A percentile compares a stretch with the other conserved stretches of the same genome.
Evolutionary conservation across 495 filamentous ascomycete species (phyloP).

Genomic region (Talaromyces borbonicus): DNA sequence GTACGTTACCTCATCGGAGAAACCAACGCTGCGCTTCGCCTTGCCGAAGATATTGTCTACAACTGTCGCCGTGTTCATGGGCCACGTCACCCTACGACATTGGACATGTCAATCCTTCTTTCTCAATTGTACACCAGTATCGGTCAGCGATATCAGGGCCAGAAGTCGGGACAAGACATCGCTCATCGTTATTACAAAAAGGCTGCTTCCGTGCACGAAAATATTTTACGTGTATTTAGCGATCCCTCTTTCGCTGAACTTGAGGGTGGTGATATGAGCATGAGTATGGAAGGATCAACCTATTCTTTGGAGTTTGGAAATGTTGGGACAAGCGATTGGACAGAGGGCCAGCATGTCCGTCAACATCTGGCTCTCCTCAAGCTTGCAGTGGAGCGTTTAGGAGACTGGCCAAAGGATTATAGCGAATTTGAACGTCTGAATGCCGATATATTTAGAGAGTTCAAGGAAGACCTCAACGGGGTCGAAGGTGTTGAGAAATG

Average conservation of each 20-base stretch:
- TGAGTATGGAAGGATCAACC: slow-evolving; percentile 10
- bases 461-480: slow-evolving; percentile 18
- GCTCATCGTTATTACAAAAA: slow-evolving; percentile 33
- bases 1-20: slow-evolving; percentile 27
- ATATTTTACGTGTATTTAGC: slow-evolving; percentile 24
- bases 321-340: slow-evolving; percentile 5
- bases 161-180: slow-evolving; percentile 24
- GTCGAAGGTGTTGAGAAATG: slow-evolving; percentile 29
- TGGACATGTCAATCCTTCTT: slow-evolving; percentile 29
- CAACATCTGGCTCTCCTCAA: slow-evolving; percentile 30
- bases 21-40: slow-evolving; percentile 20
- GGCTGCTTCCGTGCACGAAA: slow-evolving; percentile 28
- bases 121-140: slow-evolving; percentile 31
- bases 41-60: slow-evolving; percentile 34
- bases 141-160: slow-evolving; percentile 22
- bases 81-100: slow-evolving; percentile 21
- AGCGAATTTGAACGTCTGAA: slow-evolving; percentile 21
- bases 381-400: slow-evolving; percentile 28
- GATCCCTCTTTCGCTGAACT: slow-evolving; percentile 25
- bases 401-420: slow-evolving; percentile 33
- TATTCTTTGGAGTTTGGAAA: slow-evolving; percentile 10
- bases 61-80: slow-evolving; percentile 33
- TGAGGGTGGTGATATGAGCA: slow-evolving; percentile 11
- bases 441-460: slow-evolving; percentile 12
- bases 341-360: slow-evolving; percentile 23